Percentiles rank a stretch among this genome's conserved stretches.
Conservation (phyloP, 768 basidiomycete species). For the Auriscalpium vulgare region DNA sequence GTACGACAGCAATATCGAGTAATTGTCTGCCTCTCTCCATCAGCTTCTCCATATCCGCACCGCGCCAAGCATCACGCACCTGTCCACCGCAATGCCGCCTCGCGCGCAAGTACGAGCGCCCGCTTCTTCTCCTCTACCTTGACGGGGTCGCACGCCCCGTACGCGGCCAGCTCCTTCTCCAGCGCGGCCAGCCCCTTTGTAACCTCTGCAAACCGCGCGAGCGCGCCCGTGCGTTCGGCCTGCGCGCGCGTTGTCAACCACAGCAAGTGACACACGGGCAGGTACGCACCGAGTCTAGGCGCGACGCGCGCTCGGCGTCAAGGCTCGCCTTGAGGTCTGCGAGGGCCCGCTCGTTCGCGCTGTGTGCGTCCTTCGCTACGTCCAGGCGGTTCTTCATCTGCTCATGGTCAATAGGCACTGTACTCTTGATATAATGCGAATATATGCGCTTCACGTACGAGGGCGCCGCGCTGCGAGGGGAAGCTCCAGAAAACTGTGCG, state of each 20-base stretch:
- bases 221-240: constrained; percentile 46
- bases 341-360: constrained; percentile 37
- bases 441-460: constrained; percentile 34
- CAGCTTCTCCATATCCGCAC: not conserved
- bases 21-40: constrained; percentile 47
- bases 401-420: too few relatives aligned
- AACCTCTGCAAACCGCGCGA: constrained; percentile 41
- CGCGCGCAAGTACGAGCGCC: constrained; percentile 68
- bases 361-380: constrained; percentile 39
- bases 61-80: constrained; percentile 41
- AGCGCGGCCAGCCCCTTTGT: constrained; percentile 43
- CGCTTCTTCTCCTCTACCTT: constrained; percentile 72
- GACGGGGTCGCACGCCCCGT: constrained; percentile 79
- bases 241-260: constrained; percentile 20
- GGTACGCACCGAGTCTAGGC: constrained; percentile 49
- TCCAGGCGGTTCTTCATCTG: constrained; percentile 54
- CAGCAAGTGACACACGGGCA: not conserved
- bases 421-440: not conserved
- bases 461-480: constrained; percentile 77
- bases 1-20: constrained; percentile 52
- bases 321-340: constrained; percentile 40
- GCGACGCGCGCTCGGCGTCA: constrained; percentile 41
- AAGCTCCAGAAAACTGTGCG: constrained; percentile 89
- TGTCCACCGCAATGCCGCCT: constrained; percentile 83
- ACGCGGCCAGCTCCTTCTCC: constrained; percentile 63